Conservation (phyloP, 441 rosid species). For the Jatropha multifida region DNA sequence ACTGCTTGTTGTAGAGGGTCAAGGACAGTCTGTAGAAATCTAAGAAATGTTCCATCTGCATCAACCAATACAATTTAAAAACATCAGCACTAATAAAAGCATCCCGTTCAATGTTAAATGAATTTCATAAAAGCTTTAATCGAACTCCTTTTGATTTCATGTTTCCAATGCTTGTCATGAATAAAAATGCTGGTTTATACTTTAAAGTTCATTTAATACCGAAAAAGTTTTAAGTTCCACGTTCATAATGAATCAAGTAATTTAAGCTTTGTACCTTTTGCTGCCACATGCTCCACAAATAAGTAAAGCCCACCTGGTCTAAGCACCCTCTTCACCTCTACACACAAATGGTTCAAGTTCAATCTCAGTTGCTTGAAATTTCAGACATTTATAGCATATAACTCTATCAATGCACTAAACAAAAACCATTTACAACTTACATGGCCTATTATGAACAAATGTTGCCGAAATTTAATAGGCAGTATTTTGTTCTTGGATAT, state of each 20-base stretch:
- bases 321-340: conserved; percentile 82
- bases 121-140: no score
- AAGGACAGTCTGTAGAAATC: conserved; percentile 55
- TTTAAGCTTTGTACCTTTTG: conserved; percentile 49
- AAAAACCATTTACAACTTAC: not conserved
- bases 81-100: not conserved
- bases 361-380: not conserved
- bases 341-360: conserved; percentile 8
- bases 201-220: no score
- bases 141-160: no score
- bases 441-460: not conserved
- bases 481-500: not conserved
- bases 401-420: not conserved
- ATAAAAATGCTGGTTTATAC: no score
- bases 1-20: conserved; percentile 75
- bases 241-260: not conserved
- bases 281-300: conserved; percentile 91
- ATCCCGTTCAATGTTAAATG: no score
- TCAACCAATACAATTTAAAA: not conserved
- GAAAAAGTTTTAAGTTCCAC: conserved; percentile 3
- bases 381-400: not conserved
- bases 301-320: conserved; percentile 77
- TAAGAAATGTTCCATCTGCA: conserved; percentile 73
- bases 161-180: no score
- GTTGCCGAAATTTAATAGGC: not conserved